Evolutionary conservation across 768 basidiomycete species (phyloP).

Genomic region (Panaeolus papilionaceus): DNA sequence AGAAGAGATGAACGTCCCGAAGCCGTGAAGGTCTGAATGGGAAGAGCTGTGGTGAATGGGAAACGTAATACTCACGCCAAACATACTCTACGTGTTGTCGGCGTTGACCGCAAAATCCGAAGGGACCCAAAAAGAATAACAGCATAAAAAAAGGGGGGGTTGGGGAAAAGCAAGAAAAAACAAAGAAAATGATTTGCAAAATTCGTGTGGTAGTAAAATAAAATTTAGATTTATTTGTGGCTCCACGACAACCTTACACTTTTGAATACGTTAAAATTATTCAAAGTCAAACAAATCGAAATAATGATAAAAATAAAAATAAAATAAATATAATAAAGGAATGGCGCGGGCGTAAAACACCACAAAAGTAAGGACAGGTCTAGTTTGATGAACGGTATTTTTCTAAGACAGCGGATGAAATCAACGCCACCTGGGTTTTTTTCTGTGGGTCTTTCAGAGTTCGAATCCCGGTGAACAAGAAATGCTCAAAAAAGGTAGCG

Average conservation of each 20-base stretch:
- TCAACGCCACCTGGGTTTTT: background rate
- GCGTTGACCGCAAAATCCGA: background rate
- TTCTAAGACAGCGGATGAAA: slow-evolving; percentile 3
- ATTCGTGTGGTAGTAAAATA: too few relatives aligned
- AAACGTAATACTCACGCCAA: background rate
- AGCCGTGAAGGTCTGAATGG: too few relatives aligned
- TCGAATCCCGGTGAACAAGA: background rate
- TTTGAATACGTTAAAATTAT: background rate
- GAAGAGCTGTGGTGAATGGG: too few relatives aligned
- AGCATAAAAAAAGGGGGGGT: too few relatives aligned
- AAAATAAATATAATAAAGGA: background rate
- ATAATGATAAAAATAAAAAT: background rate
- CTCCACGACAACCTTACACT: background rate
- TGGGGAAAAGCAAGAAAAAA: too few relatives aligned
- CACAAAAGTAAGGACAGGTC: slow-evolving; percentile 13
- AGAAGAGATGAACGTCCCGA: too few relatives aligned
- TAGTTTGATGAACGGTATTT: slow-evolving; percentile 5
- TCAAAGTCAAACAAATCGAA: background rate
- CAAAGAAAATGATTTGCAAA: too few relatives aligned
- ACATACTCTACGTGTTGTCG: background rate
- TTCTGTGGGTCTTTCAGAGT: background rate
- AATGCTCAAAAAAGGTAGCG: slow-evolving; percentile 8
- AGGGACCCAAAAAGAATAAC: too few relatives aligned
- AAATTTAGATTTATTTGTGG: background rate
- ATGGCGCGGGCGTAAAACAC: background rate